Evolutionary conservation across 2,329 filamentous ascomycete genomes (phyloP).

Genomic region (Lachnellula subtilissima): DNA sequence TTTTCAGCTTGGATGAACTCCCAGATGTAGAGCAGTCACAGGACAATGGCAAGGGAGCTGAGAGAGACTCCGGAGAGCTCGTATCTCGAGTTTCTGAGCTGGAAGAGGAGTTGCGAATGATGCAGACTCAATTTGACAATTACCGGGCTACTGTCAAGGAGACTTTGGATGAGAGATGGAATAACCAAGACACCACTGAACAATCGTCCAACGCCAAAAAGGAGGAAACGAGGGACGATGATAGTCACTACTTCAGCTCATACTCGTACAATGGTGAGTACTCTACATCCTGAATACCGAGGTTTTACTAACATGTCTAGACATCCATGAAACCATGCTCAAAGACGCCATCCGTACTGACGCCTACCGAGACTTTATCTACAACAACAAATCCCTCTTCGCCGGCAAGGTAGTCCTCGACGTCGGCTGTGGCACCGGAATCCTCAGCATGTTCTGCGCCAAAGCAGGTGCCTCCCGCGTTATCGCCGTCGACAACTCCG

Average conservation of each 20-base stretch:
- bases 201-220: constrained; percentile 41
- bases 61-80: constrained; percentile 21
- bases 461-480: constrained; percentile 82
- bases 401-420: constrained; percentile 82
- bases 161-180: constrained; percentile 37
- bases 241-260: constrained; percentile 58
- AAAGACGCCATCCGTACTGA: constrained; percentile 86
- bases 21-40: constrained; percentile 37
- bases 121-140: constrained; percentile 37
- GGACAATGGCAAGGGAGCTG: constrained; percentile 26
- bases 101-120: constrained; percentile 34
- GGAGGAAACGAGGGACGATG: constrained; percentile 43
- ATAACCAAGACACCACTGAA: constrained; percentile 35
- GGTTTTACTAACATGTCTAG: constrained; percentile 37
- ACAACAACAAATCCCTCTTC: constrained; percentile 84
- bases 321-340: constrained; percentile 94
- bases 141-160: constrained; percentile 37
- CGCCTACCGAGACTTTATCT: constrained; percentile 91
- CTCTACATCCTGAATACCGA: not conserved
- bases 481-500: constrained; percentile 86
- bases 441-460: constrained; percentile 91
- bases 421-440: constrained; percentile 83
- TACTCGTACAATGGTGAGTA: constrained; percentile 60
- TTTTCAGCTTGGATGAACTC: constrained; percentile 83
- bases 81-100: constrained; percentile 34